Conservation (phyloP, 345 rosid species). For the Erodium maritimum region DNA sequence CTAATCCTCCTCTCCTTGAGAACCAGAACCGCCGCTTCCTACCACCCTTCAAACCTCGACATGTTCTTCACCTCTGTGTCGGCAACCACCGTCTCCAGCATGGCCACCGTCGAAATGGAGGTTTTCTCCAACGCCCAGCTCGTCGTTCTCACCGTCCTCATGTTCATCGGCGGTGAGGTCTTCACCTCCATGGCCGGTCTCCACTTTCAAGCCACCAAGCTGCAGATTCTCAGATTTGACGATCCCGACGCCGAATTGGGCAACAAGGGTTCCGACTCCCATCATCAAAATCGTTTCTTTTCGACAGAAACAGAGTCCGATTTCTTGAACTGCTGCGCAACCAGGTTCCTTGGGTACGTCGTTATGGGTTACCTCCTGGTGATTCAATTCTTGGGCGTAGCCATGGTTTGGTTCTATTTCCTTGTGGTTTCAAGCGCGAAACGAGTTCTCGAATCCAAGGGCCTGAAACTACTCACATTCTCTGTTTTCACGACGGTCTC, state of each 20-base stretch:
- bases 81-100: slow-evolving; percentile 48
- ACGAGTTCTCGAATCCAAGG: slow-evolving; percentile 26
- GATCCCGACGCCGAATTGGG: no score
- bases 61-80: slow-evolving; percentile 63
- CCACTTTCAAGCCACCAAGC: no score
- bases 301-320: background rate
- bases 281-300: background rate
- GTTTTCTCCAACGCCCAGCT: slow-evolving; percentile 55
- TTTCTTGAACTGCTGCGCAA: slow-evolving; percentile 5
- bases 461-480: slow-evolving; percentile 28
- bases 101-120: slow-evolving; percentile 71
- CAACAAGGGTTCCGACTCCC: background rate
- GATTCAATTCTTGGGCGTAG: slow-evolving; percentile 25
- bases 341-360: slow-evolving; percentile 20
- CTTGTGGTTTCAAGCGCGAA: slow-evolving; percentile 22
- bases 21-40: no score
- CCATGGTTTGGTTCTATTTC: slow-evolving; percentile 24
- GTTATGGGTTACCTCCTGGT: slow-evolving; percentile 33
- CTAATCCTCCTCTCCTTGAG: no score
- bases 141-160: slow-evolving; percentile 8
- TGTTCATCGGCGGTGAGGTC: no score
- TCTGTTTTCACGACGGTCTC: slow-evolving; percentile 44
- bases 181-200: no score
- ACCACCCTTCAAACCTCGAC: slow-evolving; percentile 19
- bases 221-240: no score